Base-by-base conservation (phyloP, 345 rosid genomes). In the Rhodomyrtus tomentosa region DNA sequence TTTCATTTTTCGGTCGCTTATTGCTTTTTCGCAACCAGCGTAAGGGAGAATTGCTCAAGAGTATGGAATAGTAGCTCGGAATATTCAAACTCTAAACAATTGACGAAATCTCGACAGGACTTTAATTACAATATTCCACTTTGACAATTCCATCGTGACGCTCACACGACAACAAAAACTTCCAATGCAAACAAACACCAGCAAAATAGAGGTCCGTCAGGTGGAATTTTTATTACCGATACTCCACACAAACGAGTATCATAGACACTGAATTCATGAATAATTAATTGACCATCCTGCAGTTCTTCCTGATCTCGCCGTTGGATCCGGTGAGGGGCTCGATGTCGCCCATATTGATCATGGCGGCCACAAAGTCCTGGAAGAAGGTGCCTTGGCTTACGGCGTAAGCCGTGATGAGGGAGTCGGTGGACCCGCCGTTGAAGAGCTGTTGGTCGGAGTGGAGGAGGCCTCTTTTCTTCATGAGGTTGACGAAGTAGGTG, bases 391-490 rank as follows among this genome's bases (percentile, higher is more conserved):
- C 83, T 11, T 89, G 89, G 50, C 82, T 88, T 72, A 76, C 87
- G 62, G 92, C 88, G 54, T 92, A 89, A 38, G 90, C 90, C 8
- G 74, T 22, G 50, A 93, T 91, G 55, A 92, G 85, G 56, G 85
- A 85, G 40, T 89, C 91, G 0, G 96, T 89, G 29, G 91, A 85
- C n/a, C 90, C 91, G 13, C 91, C 93, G 7, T 85, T 87, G 62
- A 88, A 89, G 59, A 90, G 88, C 45, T 87, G 88, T 50, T 94
- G 95, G 83, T 93, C 95, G 4, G 86, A 85, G 36, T 52, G 83
- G n/a, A 94, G 87, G 76, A 93, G 93, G 50, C 97, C 94, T 84
- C 89, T 90, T 89, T 88, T 90, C 73, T 90, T 90, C 82, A 90
- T 49, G 27, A 91, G 90, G 84, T 89, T 93, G 83, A 86, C 85